Evolutionary conservation across 345 rosid genomes (phyloP).

Genomic region (Mercurialis annua): DNA sequence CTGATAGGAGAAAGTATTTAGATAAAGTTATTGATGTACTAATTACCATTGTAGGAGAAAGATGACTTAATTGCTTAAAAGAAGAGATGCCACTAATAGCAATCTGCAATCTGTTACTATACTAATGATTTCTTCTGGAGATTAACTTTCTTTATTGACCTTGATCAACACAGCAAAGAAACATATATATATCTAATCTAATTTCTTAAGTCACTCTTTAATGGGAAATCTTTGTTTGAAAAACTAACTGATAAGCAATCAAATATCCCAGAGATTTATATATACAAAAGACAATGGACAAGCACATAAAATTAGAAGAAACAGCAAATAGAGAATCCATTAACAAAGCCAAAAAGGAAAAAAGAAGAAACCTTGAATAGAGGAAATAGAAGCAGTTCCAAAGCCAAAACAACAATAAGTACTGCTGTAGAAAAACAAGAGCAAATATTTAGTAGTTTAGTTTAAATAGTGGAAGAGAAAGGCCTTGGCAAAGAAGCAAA

Average conservation of each 20-base stretch:
- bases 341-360: not conserved
- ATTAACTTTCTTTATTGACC: not conserved
- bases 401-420: slow-evolving; percentile 12
- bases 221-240: slow-evolving; percentile 10
- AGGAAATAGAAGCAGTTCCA: slow-evolving; percentile 6
- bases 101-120: not conserved
- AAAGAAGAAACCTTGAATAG: slow-evolving; percentile 29
- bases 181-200: not conserved
- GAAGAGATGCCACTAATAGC: not conserved
- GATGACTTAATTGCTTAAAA: not conserved
- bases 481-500: slow-evolving; percentile 9
- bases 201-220: not conserved
- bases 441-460: not conserved
- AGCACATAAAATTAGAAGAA: slow-evolving; percentile 27
- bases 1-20: not conserved
- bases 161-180: not conserved
- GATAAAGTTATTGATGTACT: not conserved
- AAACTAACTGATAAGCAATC: not conserved
- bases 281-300: not conserved
- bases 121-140: not conserved
- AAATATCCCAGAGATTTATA: not conserved
- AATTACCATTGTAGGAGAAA: not conserved
- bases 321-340: not conserved
- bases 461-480: not conserved
- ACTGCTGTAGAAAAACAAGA: slow-evolving; percentile 14